Conservation (phyloP, 176 grass and related monocot genomes). For the Triticum aestivum region IWGSC_CS_RefSeq_v2.1 NC_057812.1:549903910-549904409, state of each 20-base stretch:
- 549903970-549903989: slow-evolving; percentile 95
- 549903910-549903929: background rate
- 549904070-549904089: slow-evolving; percentile 91
- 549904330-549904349: slow-evolving; percentile 13
- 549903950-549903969: slow-evolving; percentile 41
- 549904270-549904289: slow-evolving; percentile 92
- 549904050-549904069: slow-evolving; percentile 96
- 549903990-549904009: slow-evolving; percentile 95
- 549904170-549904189: slow-evolving; percentile 43
- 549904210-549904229: slow-evolving; percentile 86
- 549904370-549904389: background rate
- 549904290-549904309: slow-evolving; percentile 92
- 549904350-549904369: background rate
- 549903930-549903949: background rate
- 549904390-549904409: background rate
- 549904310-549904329: slow-evolving; percentile 96
- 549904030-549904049: slow-evolving; percentile 80
- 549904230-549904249: slow-evolving; percentile 96
- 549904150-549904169: background rate
- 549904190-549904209: slow-evolving; percentile 98
- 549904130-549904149: background rate
- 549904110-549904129: slow-evolving; percentile 31
- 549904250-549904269: slow-evolving; percentile 95
- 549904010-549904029: slow-evolving; percentile 95
- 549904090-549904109: slow-evolving; percentile 95